Evolutionary conservation across 495 filamentous ascomycete species (phyloP), one percentile per base, ranked within the genome.

Genomic region (Aspergillus haitiensis): DNA sequence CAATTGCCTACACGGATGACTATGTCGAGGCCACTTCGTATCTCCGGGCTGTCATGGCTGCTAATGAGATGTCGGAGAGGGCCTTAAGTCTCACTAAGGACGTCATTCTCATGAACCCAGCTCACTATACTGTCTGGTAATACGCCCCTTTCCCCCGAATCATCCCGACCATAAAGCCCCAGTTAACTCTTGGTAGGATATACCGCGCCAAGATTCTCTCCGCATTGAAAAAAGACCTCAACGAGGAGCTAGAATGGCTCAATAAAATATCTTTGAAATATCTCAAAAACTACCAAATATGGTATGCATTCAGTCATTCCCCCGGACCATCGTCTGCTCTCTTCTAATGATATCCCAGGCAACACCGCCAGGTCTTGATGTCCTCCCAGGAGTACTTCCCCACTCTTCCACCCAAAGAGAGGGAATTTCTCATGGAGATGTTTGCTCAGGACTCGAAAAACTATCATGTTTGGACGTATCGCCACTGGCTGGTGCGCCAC

Each of bases 201-300:
- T 98, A 96, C 78, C 86, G 94, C 57, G 89, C 91, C 37, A 84
- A 87, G 62, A 88, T 84, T 37, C 67, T 98, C 32, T 83, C 88
- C 60, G 81, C 82, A 2, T 70, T 97, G 27, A 70, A 83, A 3
- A 81, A 84, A 50, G 80, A 88, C 59, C 81, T 97, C 52, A 68
- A 69, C 0, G 79, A 88, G 58, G 94, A 98, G 70, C 73, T 97
- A 27, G 76, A 80, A 42, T 98, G 92, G 91, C 73, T 98, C 21
- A 96, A 97, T 67, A 77, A 81, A 2, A 82, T 96, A 15, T 88
- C 94, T 5, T 75, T 96, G 45, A 82, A 83, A 31, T 86, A 96
- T 67, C 83, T 93, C 66, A 98, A 98, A 71, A 98, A 98, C 71
- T 98, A 97, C 75, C 94, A 98, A 72, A 98, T 98, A 69, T 98